These are phyloP conservation scores for Phaeotremella skinneri DNA, from an alignment of 768 basidiomycete genomes.

Conservation along the genomic window DNA sequence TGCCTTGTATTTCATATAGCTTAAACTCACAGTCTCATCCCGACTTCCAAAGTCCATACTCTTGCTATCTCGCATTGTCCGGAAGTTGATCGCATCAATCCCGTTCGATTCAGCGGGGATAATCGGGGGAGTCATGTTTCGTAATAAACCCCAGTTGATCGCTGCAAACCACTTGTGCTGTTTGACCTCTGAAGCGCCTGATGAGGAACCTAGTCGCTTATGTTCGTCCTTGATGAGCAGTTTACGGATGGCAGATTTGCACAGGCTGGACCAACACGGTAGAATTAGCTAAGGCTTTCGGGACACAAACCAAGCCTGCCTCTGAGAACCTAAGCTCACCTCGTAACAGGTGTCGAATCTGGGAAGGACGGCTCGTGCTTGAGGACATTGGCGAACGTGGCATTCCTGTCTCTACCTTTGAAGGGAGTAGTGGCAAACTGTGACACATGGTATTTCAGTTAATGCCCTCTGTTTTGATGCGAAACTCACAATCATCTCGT, in stretches of 20 bases:
- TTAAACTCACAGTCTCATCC: conserved; percentile 40
- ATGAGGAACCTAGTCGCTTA: conserved; percentile 81
- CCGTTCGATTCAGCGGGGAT: conserved; percentile 74
- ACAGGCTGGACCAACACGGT: conserved; percentile 61
- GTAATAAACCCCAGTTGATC: conserved; percentile 92
- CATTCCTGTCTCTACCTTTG: conserved; percentile 90
- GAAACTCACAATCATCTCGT: conserved; percentile 68
- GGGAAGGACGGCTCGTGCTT: conserved; percentile 80
- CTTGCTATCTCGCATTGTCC: conserved; percentile 81
- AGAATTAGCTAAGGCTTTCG: too few species aligned
- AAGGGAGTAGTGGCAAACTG: conserved; percentile 98
- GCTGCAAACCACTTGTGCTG: conserved; percentile 97
- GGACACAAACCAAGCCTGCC: background rate
- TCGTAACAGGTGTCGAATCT: conserved; percentile 74
- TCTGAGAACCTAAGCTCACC: conserved; percentile 54
- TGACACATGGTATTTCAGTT: background rate
- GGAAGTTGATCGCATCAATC: conserved; percentile 82
- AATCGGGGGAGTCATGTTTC: conserved; percentile 93
- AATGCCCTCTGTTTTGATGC: background rate
- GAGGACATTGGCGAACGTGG: conserved; percentile 95
- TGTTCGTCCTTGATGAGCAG: conserved; percentile 89
- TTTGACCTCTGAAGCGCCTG: conserved; percentile 97
- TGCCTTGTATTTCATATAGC: background rate
- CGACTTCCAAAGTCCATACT: conserved; percentile 77
- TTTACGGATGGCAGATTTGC: conserved; percentile 82